Conservation (phyloP, 768 basidiomycete genomes). For the Infundibulicybe gibba region DNA sequence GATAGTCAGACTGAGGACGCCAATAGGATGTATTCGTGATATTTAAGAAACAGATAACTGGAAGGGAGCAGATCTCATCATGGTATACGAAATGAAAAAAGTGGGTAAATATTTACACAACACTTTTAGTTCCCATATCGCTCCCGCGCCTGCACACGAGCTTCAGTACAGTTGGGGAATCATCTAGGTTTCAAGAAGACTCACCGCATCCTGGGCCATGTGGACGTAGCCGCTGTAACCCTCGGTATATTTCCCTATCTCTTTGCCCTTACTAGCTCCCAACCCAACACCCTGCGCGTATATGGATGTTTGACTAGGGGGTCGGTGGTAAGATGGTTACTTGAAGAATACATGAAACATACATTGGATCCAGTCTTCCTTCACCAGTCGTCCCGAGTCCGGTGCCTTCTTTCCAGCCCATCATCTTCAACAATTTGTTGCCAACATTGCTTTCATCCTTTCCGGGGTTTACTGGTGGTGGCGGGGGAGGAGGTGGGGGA, state of each 20-base stretch:
- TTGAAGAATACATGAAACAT: constrained; percentile 21
- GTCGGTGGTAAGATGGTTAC: constrained; percentile 1
- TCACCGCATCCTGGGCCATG: constrained; percentile 70
- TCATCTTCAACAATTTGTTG: constrained; percentile 92
- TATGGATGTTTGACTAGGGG: constrained; percentile 69
- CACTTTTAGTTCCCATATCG: constrained; percentile 29
- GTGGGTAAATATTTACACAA: constrained; percentile 2
- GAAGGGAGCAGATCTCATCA: not conserved
- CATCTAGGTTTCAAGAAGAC: constrained; percentile 13
- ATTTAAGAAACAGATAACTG: too few relatives aligned
- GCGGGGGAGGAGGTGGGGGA: constrained; percentile 59
- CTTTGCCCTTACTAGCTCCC: constrained; percentile 90
- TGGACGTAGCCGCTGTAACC: constrained; percentile 68
- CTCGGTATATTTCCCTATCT: constrained; percentile 68
- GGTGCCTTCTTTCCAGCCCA: constrained; percentile 94
- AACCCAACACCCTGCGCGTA: constrained; percentile 87
- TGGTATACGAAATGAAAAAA: constrained; percentile 7
- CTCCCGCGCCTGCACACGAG: constrained; percentile 31
- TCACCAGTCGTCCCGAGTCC: constrained; percentile 82
- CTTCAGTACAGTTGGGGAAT: constrained; percentile 5
- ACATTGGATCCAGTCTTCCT: constrained; percentile 88
- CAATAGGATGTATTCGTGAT: too few relatives aligned
- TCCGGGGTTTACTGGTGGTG: constrained; percentile 63
- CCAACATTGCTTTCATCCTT: constrained; percentile 86
- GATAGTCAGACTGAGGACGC: too few relatives aligned